Evolutionary conservation across 805 yeast species (phyloP).

Genomic region (Alloascoidea africana): DNA sequence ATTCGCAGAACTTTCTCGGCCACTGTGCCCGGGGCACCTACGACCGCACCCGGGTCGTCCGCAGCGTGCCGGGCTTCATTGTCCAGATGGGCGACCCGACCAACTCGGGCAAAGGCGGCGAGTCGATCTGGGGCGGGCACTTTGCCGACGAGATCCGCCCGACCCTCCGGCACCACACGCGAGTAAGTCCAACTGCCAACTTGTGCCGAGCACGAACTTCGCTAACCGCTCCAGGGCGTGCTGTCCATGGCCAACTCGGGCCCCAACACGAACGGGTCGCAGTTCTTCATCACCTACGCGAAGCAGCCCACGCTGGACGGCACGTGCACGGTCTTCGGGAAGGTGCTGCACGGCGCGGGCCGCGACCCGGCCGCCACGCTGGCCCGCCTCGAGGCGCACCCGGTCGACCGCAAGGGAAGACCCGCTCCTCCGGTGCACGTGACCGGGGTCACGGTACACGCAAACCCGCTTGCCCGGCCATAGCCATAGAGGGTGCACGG

Average conservation of each 20-base stretch:
- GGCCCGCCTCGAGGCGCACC: slow-evolving; percentile 12
- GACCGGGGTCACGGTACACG: slow-evolving; percentile 21
- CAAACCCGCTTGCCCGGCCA: slow-evolving; percentile 25
- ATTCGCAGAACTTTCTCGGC: not conserved
- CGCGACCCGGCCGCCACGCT: slow-evolving; percentile 14
- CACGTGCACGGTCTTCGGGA: slow-evolving; percentile 34
- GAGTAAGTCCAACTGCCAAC: not conserved
- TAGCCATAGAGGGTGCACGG: not conserved
- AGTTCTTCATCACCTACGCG: slow-evolving; percentile 31
- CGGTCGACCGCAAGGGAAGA: slow-evolving; percentile 21
- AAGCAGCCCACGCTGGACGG: slow-evolving; percentile 25
- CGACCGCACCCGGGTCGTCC: not conserved
- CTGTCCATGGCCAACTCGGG: slow-evolving; percentile 51
- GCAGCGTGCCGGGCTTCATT: slow-evolving; percentile 23
- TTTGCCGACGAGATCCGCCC: slow-evolving; percentile 14
- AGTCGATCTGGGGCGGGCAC: slow-evolving; percentile 15
- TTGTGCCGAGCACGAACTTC: slow-evolving; percentile 2
- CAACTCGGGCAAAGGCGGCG: slow-evolving; percentile 16
- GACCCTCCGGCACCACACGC: slow-evolving; percentile 9
- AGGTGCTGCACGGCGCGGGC: slow-evolving; percentile 19
- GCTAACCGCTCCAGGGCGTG: slow-evolving; percentile 9
- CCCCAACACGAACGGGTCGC: slow-evolving; percentile 46
- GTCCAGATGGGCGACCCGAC: slow-evolving; percentile 28
- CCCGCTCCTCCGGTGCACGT: slow-evolving; percentile 18
- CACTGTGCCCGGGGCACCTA: not conserved